These are phyloP conservation scores for Suillus sp. DNA, from an alignment of 768 basidiomycete species.

Conservation along the genomic window DNA sequence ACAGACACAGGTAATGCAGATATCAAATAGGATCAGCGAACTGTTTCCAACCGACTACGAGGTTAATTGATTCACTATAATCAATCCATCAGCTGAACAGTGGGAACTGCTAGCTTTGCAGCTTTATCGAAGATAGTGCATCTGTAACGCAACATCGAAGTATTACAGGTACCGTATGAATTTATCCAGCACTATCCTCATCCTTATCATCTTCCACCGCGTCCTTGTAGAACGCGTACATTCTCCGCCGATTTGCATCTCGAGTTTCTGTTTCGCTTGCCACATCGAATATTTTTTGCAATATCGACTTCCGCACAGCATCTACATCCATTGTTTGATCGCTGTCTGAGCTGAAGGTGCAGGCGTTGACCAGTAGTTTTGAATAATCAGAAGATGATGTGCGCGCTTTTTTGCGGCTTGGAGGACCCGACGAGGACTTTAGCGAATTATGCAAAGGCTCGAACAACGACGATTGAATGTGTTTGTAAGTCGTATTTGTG, in stretches of 20 bases:
- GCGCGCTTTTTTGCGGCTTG: conserved; percentile 51
- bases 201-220: conserved; percentile 51
- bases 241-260: conserved; percentile 77
- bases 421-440: conserved; percentile 33
- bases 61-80: not conserved
- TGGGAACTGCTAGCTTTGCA: conserved; percentile 76
- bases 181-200: conserved; percentile 32
- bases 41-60: not conserved
- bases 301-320: conserved; percentile 53
- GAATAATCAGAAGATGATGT: conserved; percentile 42
- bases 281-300: conserved; percentile 67
- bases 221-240: conserved; percentile 82
- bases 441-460: conserved; percentile 68
- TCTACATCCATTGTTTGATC: conserved; percentile 40
- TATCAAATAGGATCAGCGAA: not conserved
- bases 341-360: conserved; percentile 41
- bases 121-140: not conserved
- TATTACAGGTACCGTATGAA: conserved; percentile 1
- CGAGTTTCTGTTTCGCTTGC: conserved; percentile 76
- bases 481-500: conserved; percentile 66
- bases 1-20: not conserved
- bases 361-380: conserved; percentile 56
- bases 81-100: conserved; percentile 36
- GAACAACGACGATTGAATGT: conserved; percentile 68
- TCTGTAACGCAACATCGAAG: not conserved